Percentiles rank a stretch among this genome's conserved stretches.
Conservation (phyloP, 495 filamentous ascomycete genomes). For the Podospora fimiseda region DNA sequence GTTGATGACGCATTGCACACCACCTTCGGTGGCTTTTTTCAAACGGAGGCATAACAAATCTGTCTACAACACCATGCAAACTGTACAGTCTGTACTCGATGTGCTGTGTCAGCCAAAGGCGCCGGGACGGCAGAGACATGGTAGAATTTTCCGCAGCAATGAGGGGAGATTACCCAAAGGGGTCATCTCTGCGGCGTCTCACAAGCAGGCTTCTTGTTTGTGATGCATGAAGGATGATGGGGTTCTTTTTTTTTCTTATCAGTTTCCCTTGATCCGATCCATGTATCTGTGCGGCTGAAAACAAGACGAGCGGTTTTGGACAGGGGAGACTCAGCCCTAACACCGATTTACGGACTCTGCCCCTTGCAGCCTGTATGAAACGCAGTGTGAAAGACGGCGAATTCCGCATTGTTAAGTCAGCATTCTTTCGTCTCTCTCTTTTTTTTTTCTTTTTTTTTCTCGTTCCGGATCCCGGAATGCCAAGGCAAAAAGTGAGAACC, state of each 20-base stretch:
- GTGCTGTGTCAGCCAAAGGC: background rate
- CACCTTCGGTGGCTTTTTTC: constrained; percentile 1
- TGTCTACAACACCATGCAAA: no score
- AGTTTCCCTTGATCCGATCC: background rate
- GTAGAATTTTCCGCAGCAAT: background rate
- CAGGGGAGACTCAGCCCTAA: constrained; percentile 9
- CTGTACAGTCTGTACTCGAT: no score
- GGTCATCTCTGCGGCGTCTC: constrained; percentile 12
- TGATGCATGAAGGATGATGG: no score
- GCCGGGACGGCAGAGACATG: background rate
- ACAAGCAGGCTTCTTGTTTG: no score
- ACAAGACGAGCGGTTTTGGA: background rate
- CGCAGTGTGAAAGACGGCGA: background rate
- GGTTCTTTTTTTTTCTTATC: constrained; percentile 1
- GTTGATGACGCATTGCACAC: background rate
- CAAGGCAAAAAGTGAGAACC: background rate
- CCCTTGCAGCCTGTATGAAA: constrained; percentile 1
- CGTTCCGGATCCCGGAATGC: background rate
- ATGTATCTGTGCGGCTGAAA: constrained; percentile 3
- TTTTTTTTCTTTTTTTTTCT: no score
- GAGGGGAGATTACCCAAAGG: constrained; percentile 1
- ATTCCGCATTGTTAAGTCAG: background rate
- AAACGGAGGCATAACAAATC: constrained; percentile 2
- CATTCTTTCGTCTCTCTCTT: no score
- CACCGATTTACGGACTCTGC: background rate